These are phyloP conservation scores for Xerocomus subilludens DNA, from an alignment of 1,284 basidiomycete species.

Conservation along the genomic window DNA sequence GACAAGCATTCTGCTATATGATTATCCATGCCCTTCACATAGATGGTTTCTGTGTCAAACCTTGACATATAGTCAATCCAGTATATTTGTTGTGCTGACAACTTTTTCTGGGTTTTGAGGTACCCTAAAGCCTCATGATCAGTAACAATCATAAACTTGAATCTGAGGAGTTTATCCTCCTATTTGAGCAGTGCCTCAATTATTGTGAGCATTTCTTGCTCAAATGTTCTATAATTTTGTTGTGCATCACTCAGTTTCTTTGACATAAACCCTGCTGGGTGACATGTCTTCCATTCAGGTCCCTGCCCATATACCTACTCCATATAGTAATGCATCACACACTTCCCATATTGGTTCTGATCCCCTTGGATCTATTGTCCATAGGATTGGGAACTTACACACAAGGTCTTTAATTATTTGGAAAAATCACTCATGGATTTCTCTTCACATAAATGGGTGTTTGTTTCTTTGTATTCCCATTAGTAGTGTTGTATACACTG, in stretches of 20 bases:
- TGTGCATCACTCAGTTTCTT: slow-evolving; percentile 14
- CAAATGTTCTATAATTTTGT: slow-evolving; percentile 49
- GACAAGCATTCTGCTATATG: too few species aligned
- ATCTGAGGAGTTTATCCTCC: slow-evolving; percentile 4
- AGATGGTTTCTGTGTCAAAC: not conserved
- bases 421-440: not conserved
- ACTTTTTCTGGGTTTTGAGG: not conserved
- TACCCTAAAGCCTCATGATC: not conserved
- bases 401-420: slow-evolving; percentile 6
- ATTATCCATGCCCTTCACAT: too few species aligned
- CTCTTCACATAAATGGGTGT: slow-evolving; percentile 38
- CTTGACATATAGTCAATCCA: not conserved
- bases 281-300: slow-evolving; percentile 49
- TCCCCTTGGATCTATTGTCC: not conserved
- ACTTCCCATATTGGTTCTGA: slow-evolving; percentile 58
- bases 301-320: slow-evolving; percentile 55
- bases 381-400: slow-evolving; percentile 1
- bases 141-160: not conserved
- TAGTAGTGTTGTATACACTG: slow-evolving; percentile 18
- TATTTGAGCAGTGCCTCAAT: slow-evolving; percentile 3
- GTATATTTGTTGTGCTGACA: not conserved
- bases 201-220: slow-evolving; percentile 30
- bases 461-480: slow-evolving; percentile 50
- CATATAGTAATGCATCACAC: slow-evolving; percentile 56
- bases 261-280: slow-evolving; percentile 55